These are phyloP conservation scores for Aureobasidium sp. DNA, from an alignment of 2,329 filamentous ascomycete species.

Conservation along the genomic window DNA sequence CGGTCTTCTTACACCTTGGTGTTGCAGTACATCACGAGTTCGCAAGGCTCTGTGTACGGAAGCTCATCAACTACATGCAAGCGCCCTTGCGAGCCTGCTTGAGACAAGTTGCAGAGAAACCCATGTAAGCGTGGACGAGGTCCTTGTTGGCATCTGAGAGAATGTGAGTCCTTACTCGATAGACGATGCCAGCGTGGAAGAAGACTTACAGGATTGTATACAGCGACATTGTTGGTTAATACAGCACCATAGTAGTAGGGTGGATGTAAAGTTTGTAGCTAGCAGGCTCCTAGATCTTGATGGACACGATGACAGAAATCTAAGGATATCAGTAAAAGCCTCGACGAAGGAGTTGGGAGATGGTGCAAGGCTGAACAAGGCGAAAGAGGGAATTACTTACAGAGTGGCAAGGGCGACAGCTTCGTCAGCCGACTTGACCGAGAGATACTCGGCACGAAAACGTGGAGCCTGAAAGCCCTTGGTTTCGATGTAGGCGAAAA, in stretches of 20 bases:
- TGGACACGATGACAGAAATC: slow-evolving; percentile 1
- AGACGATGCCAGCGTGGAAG: too few relatives aligned
- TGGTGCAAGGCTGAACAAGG: neutral
- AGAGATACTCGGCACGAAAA: slow-evolving; percentile 34
- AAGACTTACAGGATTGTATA: too few relatives aligned
- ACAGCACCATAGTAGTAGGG: neutral
- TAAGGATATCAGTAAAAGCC: neutral
- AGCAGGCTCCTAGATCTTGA: neutral
- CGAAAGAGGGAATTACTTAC: neutral
- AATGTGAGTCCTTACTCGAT: too few relatives aligned
- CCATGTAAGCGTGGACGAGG: too few relatives aligned
- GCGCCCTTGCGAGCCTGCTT: too few relatives aligned
- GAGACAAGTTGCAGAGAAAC: too few relatives aligned
- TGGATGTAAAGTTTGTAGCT: slow-evolving; percentile 4
- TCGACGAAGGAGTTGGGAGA: too few relatives aligned
- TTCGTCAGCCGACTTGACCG: slow-evolving; percentile 28
- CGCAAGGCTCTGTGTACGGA: slow-evolving; percentile 56
- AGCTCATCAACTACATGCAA: slow-evolving; percentile 76
- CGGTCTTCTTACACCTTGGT: slow-evolving; percentile 61
- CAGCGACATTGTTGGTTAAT: too few relatives aligned
- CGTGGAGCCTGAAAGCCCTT: slow-evolving; percentile 23
- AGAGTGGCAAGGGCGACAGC: neutral
- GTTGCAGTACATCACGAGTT: slow-evolving; percentile 25
- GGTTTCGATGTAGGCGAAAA: slow-evolving; percentile 23
- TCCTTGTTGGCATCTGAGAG: too few relatives aligned